Base-by-base conservation (phyloP, 768 basidiomycete species). In the Leccinellum albellum region DNA sequence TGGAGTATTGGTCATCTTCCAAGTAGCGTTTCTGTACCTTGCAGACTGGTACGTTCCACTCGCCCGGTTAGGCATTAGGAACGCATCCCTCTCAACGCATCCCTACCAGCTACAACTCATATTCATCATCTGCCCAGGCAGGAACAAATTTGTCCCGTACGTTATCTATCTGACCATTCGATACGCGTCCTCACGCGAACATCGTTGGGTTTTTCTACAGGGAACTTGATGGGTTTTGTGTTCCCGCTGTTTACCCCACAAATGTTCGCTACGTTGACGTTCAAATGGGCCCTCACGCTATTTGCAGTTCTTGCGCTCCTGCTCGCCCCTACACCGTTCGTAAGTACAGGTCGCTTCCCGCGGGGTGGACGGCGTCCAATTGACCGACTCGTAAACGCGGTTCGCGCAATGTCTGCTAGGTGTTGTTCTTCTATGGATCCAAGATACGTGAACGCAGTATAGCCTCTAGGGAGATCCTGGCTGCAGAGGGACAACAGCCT, bases 61-160 rank as follows among this genome's bases (percentile, higher is more conserved):
- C 4, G n/a, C 32, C 8, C 20, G 9, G 35, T 21, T 3, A 12
- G 35, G 35, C 17, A 37, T 8, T 0, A 37, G 35, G 9, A 37
- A n/a, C 8, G 2, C 49, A 23, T 32, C 17, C 21, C 21, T 10
- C 55, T 15, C 15, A 14, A 54, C 20, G 21, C 45, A 57, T 26
- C 1, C 32, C 28, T 26, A 42, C 17, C 48, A 78, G 78, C 57
- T 76, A 77, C 56, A 73, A 74, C 9, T 66, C 72, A 6, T 83
- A 80, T 60, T 78, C 83, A 1, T 82, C 81, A 6, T 81, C 79
- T 10, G 83, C 81, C 0, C 72, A 82, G 50, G 83, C 83, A 0
- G 83, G 77, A 0, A 80, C 81, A 61, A 78, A 74, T 35, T 70
- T 83, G 31, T 72, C 70, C 54, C 76, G 83, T 74, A 64, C 45